Base-by-base conservation (phyloP, 2,329 filamentous ascomycete species). In the Cordyceps pruinosa region DNA sequence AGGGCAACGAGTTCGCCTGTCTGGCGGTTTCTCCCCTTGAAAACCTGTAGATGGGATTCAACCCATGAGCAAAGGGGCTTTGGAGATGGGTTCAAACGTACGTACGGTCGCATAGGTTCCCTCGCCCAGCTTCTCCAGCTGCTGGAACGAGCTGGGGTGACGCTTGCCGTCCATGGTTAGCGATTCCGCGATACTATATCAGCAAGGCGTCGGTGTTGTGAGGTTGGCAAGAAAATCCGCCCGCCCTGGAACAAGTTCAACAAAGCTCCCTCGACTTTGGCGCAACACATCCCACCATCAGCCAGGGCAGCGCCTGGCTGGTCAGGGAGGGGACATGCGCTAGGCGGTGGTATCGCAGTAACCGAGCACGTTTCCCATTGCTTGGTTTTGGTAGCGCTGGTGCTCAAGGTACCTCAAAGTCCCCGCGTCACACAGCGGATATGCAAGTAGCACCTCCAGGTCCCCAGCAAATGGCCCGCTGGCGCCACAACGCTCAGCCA, bases 91-190 rank as follows among this genome's bases (percentile, higher is more conserved):
- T 23, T 35, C 6, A 10, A 47, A 6, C 23, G 23, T 45, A 64
- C 85, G 68, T 79, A 96, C 94, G 34, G 94, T 99, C 34, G 94
- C 94, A 83, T 99, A 99, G 32, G 94, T 99, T 60, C 94, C 94
- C 78, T 99, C 94, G 68, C 94, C 94, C 64, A 99, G 83, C 88
- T 93, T 99, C 76, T 99, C 94, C 72, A 97, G 83, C 85, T 97
- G 94, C 82, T 97, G 93, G 80, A 99, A 99, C 61, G 93, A 97
- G 77, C 89, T 96, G 57, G 93, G 92, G 68, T 97, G 90, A 68
- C 89, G 81, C 72, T 95, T 89, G 69, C 89, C 89, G 75, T 97
- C 93, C 93, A 97, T 97, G 13, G 2, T 49, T 32, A 37, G 26
- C 39, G 34, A 47, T 49, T 58, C 21, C n/a, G 48, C 13, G 23